phyloP scores from a whole-genome alignment of 371 early-diverging fungal genomes.

The Ordospora colligata region DNA sequence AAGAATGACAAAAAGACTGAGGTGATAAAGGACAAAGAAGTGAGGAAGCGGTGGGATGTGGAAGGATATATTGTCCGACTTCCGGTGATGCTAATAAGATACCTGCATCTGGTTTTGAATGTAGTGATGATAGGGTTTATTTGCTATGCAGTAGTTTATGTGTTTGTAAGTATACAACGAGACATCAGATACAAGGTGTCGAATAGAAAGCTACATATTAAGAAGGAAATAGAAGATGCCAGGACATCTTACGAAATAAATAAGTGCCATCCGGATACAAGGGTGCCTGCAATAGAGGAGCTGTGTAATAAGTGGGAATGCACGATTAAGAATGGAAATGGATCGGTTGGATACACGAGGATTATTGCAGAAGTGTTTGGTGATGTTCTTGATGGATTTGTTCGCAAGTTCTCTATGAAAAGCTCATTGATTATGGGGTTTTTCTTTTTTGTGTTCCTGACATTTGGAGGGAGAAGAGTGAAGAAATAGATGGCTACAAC shows the following conservation, averaged over 20 bases:
- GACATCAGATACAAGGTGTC: conserved; percentile 50
- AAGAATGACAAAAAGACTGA: background rate
- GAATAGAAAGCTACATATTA: conserved; percentile 17
- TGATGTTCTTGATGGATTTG: conserved; percentile 55
- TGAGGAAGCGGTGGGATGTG: background rate
- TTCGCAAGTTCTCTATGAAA: conserved; percentile 44
- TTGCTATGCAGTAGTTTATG: conserved; percentile 32
- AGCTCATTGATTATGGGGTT: conserved; percentile 3
- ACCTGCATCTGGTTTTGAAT: conserved; percentile 49
- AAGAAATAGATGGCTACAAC: background rate
- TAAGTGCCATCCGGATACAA: conserved; percentile 65
- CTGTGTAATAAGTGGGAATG: conserved; percentile 69
- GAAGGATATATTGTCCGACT: background rate
- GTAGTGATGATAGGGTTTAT: conserved; percentile 31
- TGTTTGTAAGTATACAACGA: conserved; percentile 42
- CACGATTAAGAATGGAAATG: conserved; percentile 65
- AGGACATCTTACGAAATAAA: conserved; percentile 67
- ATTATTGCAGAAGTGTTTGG: conserved; percentile 55
- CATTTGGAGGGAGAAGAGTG: conserved; percentile 18
- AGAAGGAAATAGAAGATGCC: conserved; percentile 63
- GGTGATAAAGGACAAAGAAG: background rate
- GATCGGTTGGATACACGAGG: conserved; percentile 49
- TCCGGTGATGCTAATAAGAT: conserved; percentile 33
- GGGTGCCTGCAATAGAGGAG: conserved; percentile 70
- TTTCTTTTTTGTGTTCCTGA: conserved; percentile 44